These are phyloP conservation scores for Mycena amicta DNA, from an alignment of 768 basidiomycete genomes.

Conservation along the genomic window DNA sequence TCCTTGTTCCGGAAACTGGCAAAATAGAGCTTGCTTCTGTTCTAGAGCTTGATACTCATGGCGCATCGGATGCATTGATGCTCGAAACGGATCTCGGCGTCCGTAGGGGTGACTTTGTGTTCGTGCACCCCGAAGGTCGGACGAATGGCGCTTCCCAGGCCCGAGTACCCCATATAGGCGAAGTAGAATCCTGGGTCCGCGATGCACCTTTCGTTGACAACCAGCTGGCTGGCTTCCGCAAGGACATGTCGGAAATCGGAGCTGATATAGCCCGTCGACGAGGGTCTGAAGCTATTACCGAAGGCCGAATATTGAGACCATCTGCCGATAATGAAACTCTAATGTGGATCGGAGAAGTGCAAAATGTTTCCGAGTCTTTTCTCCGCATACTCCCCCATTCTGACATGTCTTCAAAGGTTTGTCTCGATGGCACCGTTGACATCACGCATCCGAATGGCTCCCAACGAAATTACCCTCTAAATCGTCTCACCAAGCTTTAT, in stretches of 20 bases:
- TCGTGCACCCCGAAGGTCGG: slow-evolving; percentile 69
- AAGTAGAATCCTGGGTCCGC: slow-evolving; percentile 78
- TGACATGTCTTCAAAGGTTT: slow-evolving; percentile 6
- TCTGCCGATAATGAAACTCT: slow-evolving; percentile 43
- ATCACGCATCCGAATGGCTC: slow-evolving; percentile 67
- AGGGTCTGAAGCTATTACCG: slow-evolving; percentile 38
- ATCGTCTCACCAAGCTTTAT: slow-evolving; percentile 73
- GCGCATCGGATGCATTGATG: slow-evolving; percentile 54
- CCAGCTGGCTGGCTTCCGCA: slow-evolving; percentile 69
- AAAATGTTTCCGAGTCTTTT: slow-evolving; percentile 49
- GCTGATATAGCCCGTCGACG: slow-evolving; percentile 52
- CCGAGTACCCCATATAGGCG: slow-evolving; percentile 81
- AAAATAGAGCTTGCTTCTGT: slow-evolving; percentile 71
- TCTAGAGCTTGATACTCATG: slow-evolving; percentile 88
- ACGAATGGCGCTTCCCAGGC: slow-evolving; percentile 74
- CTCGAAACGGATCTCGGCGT: slow-evolving; percentile 67
- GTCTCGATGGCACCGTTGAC: slow-evolving; percentile 69
- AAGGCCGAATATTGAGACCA: slow-evolving; percentile 48
- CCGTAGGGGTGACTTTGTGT: slow-evolving; percentile 80
- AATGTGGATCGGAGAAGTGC: slow-evolving; percentile 88
- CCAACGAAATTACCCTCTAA: slow-evolving; percentile 55
- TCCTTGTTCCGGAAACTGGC: slow-evolving; percentile 59
- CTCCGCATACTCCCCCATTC: no score
- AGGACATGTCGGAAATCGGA: slow-evolving; percentile 70
- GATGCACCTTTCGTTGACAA: slow-evolving; percentile 57